phyloP scores from a whole-genome alignment of 2,329 filamentous ascomycete species.

The Ploettnerulaceae sp. region DNA sequence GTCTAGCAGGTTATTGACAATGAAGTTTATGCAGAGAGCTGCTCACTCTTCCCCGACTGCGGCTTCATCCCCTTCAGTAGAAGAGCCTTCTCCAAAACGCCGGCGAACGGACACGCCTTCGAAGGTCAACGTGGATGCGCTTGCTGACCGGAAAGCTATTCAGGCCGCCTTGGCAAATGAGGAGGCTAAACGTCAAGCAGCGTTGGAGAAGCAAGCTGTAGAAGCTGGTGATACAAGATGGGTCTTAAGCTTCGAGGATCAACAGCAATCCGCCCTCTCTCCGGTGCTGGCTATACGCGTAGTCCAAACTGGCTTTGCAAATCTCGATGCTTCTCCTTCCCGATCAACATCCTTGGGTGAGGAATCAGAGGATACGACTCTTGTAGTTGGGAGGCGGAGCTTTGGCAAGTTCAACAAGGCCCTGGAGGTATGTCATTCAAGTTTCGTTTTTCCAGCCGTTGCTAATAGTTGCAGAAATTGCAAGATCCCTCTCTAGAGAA shows the following conservation, averaged over 20 bases:
- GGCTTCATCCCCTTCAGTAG: constrained; percentile 42
- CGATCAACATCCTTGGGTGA: constrained; percentile 17
- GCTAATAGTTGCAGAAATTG: constrained; percentile 34
- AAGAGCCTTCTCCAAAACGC: constrained; percentile 57
- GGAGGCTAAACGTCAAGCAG: constrained; percentile 58
- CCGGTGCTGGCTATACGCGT: constrained; percentile 45
- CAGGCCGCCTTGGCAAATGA: constrained; percentile 61
- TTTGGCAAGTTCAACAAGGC: constrained; percentile 45
- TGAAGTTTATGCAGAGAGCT: constrained; percentile 97
- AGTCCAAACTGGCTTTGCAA: constrained; percentile 56
- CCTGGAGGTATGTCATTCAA: constrained; percentile 32
- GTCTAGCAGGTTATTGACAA: constrained; percentile 83
- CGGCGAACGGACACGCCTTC: constrained; percentile 45
- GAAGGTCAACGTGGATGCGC: constrained; percentile 38
- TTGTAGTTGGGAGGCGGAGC: constrained; percentile 41
- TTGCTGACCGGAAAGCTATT: constrained; percentile 55
- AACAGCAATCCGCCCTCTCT: constrained; percentile 28
- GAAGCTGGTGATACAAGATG: constrained; percentile 68
- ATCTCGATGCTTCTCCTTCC: constrained; percentile 38
- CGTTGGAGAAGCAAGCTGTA: constrained; percentile 56
- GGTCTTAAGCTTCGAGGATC: constrained; percentile 58
- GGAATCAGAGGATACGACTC: constrained; percentile 33
- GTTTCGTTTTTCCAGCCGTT: background rate
- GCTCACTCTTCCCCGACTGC: constrained; percentile 50
- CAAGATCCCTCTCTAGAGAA: constrained; percentile 35